Conservation (phyloP, 176 grass and related monocot species). For the Oryza meyeriana region DNA sequence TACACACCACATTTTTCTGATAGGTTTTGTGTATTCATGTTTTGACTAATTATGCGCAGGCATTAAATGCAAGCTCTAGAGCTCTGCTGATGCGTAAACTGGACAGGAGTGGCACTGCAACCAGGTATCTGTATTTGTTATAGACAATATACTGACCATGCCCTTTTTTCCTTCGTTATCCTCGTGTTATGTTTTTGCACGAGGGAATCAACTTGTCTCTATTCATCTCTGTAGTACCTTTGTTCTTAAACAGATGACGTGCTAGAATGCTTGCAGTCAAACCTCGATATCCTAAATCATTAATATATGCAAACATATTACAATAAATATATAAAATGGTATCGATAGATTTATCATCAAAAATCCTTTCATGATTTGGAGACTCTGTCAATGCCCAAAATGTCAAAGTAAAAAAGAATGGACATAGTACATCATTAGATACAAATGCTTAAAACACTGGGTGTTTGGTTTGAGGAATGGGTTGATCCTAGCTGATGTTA, state of each 20-base stretch:
- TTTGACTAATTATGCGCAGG: conserved; percentile 37
- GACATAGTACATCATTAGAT: too few relatives aligned
- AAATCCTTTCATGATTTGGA: too few relatives aligned
- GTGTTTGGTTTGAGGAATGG: neutral
- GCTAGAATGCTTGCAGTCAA: too few relatives aligned
- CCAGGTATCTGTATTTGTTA: conserved; percentile 46
- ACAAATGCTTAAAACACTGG: neutral
- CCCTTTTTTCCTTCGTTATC: neutral
- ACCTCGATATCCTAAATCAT: too few relatives aligned
- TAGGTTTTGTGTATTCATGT: neutral
- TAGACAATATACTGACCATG: neutral
- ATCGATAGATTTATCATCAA: too few relatives aligned
- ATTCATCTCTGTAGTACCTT: neutral
- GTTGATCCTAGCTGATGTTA: neutral
- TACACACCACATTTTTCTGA: neutral
- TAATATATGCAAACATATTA: too few relatives aligned
- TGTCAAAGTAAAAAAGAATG: too few relatives aligned
- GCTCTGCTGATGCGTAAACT: conserved; percentile 91
- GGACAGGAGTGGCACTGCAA: conserved; percentile 76
- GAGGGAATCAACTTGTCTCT: neutral
- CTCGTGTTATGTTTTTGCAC: neutral
- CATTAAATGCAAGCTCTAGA: conserved; percentile 94
- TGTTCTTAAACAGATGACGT: too few relatives aligned
- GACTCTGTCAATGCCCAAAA: too few relatives aligned
- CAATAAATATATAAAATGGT: too few relatives aligned